Percentiles rank a stretch among this genome's conserved stretches.
phyloP scores from a whole-genome alignment of 176 grass and related monocot genomes.

The Juncus inflexus region DNA sequence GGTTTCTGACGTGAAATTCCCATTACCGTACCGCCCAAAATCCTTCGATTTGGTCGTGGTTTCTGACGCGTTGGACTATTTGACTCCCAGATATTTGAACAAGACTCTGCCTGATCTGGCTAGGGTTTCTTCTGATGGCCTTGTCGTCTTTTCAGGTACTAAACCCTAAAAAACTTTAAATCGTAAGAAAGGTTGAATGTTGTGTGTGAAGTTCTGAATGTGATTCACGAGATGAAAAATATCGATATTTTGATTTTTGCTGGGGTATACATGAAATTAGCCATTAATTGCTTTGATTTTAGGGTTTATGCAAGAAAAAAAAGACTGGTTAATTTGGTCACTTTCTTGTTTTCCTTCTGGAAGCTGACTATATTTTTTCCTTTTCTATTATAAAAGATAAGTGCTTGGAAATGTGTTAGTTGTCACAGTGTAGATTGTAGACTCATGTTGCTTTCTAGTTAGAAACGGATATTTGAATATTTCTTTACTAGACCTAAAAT shows the following conservation, averaged over 20 bases:
- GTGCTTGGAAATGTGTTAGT: too few relatives aligned
- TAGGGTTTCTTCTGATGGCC: slow-evolving; percentile 78
- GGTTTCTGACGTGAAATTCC: slow-evolving; percentile 79
- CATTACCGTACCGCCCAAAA: slow-evolving; percentile 87
- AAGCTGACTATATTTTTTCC: too few relatives aligned
- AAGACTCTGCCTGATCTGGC: slow-evolving; percentile 91
- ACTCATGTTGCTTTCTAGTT: too few relatives aligned
- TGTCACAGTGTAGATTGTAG: too few relatives aligned
- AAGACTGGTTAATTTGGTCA: not conserved
- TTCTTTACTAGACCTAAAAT: too few relatives aligned
- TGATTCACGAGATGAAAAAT: too few relatives aligned
- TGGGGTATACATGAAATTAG: too few relatives aligned
- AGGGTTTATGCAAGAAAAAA: not conserved
- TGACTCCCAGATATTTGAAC: slow-evolving; percentile 94
- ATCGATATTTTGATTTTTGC: too few relatives aligned
- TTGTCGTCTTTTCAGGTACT: slow-evolving; percentile 92
- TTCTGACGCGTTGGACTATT: slow-evolving; percentile 90
- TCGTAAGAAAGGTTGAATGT: not conserved
- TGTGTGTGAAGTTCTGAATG: not conserved
- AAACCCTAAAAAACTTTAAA: not conserved
- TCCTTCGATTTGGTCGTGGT: slow-evolving; percentile 95
- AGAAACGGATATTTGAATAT: too few relatives aligned
- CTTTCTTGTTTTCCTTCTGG: too few relatives aligned
- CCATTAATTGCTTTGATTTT: too few relatives aligned
- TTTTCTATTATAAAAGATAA: too few relatives aligned